Evolutionary conservation across 495 filamentous ascomycete species (phyloP).

Genomic region (Podospora fimiseda): DNA sequence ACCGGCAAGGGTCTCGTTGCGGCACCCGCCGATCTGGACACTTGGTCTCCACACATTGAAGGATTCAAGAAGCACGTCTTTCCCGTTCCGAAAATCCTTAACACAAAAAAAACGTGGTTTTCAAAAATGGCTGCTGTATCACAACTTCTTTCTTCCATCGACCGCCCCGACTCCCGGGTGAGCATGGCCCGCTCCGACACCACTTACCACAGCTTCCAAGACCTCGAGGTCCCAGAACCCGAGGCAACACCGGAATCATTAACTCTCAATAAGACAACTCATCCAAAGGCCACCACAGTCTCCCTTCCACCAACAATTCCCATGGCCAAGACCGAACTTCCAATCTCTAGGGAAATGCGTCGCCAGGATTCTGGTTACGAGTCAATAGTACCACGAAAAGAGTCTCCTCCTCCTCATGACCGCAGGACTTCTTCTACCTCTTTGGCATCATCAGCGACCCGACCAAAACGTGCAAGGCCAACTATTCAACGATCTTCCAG

Average conservation of each 20-base stretch:
- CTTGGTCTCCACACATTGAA: not conserved
- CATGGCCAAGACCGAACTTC: constrained; percentile 11
- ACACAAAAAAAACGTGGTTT: no score
- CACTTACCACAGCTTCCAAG: constrained; percentile 44
- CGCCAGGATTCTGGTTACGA: constrained; percentile 48
- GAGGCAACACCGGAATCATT: constrained; percentile 1
- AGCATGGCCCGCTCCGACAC: constrained; percentile 37
- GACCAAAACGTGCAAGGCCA: constrained; percentile 29
- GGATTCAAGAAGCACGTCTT: constrained; percentile 16
- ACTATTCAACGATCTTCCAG: constrained; percentile 27
- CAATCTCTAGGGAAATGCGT: constrained; percentile 29
- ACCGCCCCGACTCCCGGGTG: constrained; percentile 34
- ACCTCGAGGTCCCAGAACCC: constrained; percentile 34
- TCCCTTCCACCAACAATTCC: constrained; percentile 1
- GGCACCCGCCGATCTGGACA: constrained; percentile 11
- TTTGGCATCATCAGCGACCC: constrained; percentile 23
- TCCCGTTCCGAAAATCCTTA: no score
- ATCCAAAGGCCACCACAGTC: constrained; percentile 2
- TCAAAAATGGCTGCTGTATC: constrained; percentile 27
- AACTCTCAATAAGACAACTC: not conserved
- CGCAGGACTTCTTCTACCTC: constrained; percentile 15
- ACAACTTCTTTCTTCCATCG: constrained; percentile 23
- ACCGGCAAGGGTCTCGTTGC: constrained; percentile 5
- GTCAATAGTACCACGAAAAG: constrained; percentile 26
- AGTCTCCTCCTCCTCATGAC: constrained; percentile 20